Evolutionary conservation across 106 monocot genomes (phyloP), one percentile per base, ranked within the genome.

Genomic region (Amphibolis antarctica): DNA sequence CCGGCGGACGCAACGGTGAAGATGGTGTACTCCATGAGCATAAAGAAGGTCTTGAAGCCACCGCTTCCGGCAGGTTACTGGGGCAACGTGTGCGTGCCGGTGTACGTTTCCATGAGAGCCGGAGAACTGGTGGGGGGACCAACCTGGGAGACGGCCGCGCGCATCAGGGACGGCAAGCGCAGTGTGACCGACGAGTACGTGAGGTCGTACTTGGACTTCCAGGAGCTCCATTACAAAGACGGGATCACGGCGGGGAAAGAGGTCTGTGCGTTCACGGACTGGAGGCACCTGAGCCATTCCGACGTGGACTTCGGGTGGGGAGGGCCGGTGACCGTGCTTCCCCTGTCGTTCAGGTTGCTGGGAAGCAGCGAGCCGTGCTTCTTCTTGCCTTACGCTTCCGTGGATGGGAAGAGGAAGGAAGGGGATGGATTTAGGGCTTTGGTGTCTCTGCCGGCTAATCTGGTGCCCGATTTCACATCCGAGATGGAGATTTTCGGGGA

Each of bases 1-100:
- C 17, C 28, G 10, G 3, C 51, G 4, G 57, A 68, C 0, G 75
- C 76, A 60, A 58, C 53, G 25, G 82, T 82, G 20, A 86, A 82
- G 59, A 68, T 86, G 52, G 79, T 68, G 20, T 86, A 82, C 71
- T 82, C 86, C 23, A 86, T 86, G 86, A 82, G 74, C 67, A 74
- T 86, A 51, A 69, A 67, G 53, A 86, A 71, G 60, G 17, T 80
- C 21, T 14, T 77, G 26, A 53, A 64, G 3, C 79, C 82, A 10
- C 15, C 55, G 9, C 68, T 86, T 9, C 82, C 86, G 0, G 24
- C 28, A 0, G 74, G 77, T 0, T 86, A 86, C 60, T 86, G 86
- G 82, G 86, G 86, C 73, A 79, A 86, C 43, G 55, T 70, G 1
- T 82, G 82, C 26, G 77, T 86, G 12, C 86, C 82, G 0, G 86